phyloP scores from a whole-genome alignment of 352 stramenopile species.

The Phytophthora litchii region DNA sequence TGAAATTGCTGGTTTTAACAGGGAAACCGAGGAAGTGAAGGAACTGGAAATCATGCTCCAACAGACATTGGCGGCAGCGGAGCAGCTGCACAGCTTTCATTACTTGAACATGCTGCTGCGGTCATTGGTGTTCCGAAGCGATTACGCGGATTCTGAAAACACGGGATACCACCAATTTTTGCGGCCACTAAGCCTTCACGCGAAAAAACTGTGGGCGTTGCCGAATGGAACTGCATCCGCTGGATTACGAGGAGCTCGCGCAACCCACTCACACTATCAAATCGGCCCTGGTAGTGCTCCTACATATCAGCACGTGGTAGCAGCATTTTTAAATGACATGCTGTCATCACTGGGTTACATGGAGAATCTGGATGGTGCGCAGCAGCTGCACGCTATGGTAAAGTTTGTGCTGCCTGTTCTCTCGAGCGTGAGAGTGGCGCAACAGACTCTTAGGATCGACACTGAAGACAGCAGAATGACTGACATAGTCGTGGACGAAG shows the following conservation, averaged over 20 bases:
- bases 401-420: slow-evolving; percentile 64
- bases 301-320: slow-evolving; percentile 58
- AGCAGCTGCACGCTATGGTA: slow-evolving; percentile 69
- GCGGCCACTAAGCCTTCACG: slow-evolving; percentile 27
- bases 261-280: slow-evolving; percentile 1
- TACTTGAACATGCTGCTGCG: slow-evolving; percentile 56
- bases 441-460: slow-evolving; percentile 39
- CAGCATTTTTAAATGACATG: slow-evolving; percentile 65
- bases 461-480: slow-evolving; percentile 19
- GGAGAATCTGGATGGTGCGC: slow-evolving; percentile 44
- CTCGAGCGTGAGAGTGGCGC: slow-evolving; percentile 43
- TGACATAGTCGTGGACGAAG: slow-evolving; percentile 7
- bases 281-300: slow-evolving; percentile 17
- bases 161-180: slow-evolving; percentile 30
- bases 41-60: slow-evolving; percentile 51
- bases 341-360: slow-evolving; percentile 59
- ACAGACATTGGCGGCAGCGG: slow-evolving; percentile 43
- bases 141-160: slow-evolving; percentile 25
- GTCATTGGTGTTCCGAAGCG: slow-evolving; percentile 44
- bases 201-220: slow-evolving; percentile 40
- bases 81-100: slow-evolving; percentile 58
- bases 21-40: slow-evolving; percentile 14
- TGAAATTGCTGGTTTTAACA: slow-evolving; percentile 13
- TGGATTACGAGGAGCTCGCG: slow-evolving; percentile 10
- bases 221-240: slow-evolving; percentile 26